Conservation (phyloP, 768 basidiomycete species). For the Russula earlei region DNA sequence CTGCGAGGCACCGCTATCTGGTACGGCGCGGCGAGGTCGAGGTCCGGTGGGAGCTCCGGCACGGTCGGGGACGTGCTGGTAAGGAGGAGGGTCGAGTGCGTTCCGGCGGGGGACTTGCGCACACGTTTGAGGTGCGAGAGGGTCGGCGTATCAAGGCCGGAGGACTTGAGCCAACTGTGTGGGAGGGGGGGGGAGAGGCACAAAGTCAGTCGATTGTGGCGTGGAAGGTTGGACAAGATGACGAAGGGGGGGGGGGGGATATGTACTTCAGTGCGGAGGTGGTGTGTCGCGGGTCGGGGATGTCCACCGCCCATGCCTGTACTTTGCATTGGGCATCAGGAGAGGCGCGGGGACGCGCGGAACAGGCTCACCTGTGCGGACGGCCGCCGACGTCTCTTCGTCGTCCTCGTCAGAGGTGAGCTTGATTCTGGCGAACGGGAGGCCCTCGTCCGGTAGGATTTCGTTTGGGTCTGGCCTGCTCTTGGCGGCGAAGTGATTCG, state of each 20-base stretch:
- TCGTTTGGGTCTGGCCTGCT: slow-evolving; percentile 35
- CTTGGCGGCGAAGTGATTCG: slow-evolving; percentile 12
- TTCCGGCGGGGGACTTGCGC: slow-evolving; percentile 37
- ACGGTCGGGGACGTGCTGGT: slow-evolving; percentile 28
- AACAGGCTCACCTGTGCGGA: slow-evolving; percentile 42
- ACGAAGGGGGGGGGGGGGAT: neutral
- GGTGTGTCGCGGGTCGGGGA: slow-evolving; percentile 51
- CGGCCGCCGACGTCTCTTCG: slow-evolving; percentile 47
- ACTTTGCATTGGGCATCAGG: slow-evolving; percentile 32
- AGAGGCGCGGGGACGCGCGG: neutral
- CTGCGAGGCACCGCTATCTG: slow-evolving; percentile 50
- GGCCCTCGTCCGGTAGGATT: slow-evolving; percentile 43
- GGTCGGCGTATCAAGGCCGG: slow-evolving; percentile 48
- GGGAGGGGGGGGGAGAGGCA: neutral
- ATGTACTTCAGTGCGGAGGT: slow-evolving; percentile 54
- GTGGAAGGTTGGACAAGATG: too few relatives aligned
- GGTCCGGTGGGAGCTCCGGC: slow-evolving; percentile 40
- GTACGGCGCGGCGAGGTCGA: slow-evolving; percentile 37
- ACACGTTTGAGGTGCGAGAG: slow-evolving; percentile 73
- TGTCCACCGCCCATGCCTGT: slow-evolving; percentile 69
- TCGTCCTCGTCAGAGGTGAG: slow-evolving; percentile 47
- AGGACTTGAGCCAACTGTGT: slow-evolving; percentile 61
- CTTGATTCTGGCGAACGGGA: slow-evolving; percentile 60
- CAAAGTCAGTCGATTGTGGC: neutral
- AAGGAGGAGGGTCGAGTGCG: slow-evolving; percentile 47